These are phyloP conservation scores for Tillandsia leiboldiana DNA, from an alignment of 176 grass and related monocot genomes.

Conservation along the genomic window DNA sequence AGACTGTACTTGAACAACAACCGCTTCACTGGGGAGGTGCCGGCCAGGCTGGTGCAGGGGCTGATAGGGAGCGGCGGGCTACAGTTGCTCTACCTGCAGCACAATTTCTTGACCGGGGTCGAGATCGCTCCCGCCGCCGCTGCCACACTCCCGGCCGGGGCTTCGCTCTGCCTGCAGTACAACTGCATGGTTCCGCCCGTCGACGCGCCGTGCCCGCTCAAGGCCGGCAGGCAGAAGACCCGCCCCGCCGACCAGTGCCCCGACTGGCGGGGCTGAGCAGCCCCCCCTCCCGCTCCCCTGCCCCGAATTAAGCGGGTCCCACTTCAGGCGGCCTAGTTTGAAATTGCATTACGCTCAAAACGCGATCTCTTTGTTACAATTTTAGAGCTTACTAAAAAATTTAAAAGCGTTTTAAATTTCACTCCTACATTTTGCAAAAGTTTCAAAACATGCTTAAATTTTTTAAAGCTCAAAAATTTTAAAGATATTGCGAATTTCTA, in stretches of 20 bases:
- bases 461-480: too few species aligned
- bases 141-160: slow-evolving; percentile 48
- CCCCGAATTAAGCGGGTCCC: too few species aligned
- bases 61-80: slow-evolving; percentile 56
- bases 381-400: too few species aligned
- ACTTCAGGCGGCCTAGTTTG: too few species aligned
- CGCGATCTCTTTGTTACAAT: too few species aligned
- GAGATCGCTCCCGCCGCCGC: slow-evolving; percentile 60
- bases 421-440: too few species aligned
- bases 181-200: slow-evolving; percentile 96
- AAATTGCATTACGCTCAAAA: too few species aligned
- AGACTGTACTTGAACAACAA: slow-evolving; percentile 97
- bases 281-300: not conserved
- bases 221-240: slow-evolving; percentile 78
- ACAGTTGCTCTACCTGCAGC: slow-evolving; percentile 89
- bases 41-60: slow-evolving; percentile 65
- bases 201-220: slow-evolving; percentile 83
- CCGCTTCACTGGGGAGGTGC: slow-evolving; percentile 86
- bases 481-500: too few species aligned
- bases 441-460: too few species aligned
- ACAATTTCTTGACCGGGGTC: slow-evolving; percentile 89
- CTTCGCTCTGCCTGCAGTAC: slow-evolving; percentile 85
- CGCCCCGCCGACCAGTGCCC: slow-evolving; percentile 88
- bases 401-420: too few species aligned
- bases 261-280: slow-evolving; percentile 53